phyloP scores from a whole-genome alignment of 768 basidiomycete genomes.

The Russula emetica region DNA sequence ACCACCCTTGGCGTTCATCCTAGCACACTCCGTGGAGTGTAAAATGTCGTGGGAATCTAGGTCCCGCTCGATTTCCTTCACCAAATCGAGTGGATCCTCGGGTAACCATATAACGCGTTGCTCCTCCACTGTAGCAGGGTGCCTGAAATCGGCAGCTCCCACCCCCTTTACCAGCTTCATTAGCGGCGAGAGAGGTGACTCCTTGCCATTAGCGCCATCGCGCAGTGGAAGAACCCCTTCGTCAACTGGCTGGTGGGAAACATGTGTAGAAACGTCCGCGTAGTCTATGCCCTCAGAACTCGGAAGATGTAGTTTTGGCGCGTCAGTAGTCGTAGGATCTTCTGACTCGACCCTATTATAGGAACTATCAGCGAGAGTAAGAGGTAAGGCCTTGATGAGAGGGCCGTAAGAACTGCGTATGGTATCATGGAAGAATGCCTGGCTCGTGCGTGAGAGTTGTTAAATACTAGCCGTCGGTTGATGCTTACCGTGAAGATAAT shows the following conservation, averaged over 20 bases:
- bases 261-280: background rate
- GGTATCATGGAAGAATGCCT: conserved; percentile 70
- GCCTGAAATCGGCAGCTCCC: conserved; percentile 61
- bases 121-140: conserved; percentile 71
- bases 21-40: conserved; percentile 46
- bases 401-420: conserved; percentile 79
- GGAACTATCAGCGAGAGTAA: conserved; percentile 71
- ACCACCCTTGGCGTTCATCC: conserved; percentile 58
- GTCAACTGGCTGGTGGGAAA: background rate
- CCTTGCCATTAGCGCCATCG: background rate
- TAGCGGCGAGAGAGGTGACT: conserved; percentile 19
- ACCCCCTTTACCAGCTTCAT: conserved; percentile 32
- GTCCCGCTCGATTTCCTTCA: conserved; percentile 56
- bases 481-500: conserved; percentile 74
- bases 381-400: conserved; percentile 67
- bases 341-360: conserved; percentile 34
- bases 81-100: conserved; percentile 61
- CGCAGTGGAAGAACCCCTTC: background rate
- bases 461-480: background rate
- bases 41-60: conserved; percentile 51
- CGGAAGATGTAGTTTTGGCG: background rate
- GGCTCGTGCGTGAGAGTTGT: conserved; percentile 9
- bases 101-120: conserved; percentile 87
- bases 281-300: conserved; percentile 8
- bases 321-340: background rate